These are phyloP conservation scores for Candida oleophila DNA, from an alignment of 805 yeast species.

Conservation along the genomic window DNA sequence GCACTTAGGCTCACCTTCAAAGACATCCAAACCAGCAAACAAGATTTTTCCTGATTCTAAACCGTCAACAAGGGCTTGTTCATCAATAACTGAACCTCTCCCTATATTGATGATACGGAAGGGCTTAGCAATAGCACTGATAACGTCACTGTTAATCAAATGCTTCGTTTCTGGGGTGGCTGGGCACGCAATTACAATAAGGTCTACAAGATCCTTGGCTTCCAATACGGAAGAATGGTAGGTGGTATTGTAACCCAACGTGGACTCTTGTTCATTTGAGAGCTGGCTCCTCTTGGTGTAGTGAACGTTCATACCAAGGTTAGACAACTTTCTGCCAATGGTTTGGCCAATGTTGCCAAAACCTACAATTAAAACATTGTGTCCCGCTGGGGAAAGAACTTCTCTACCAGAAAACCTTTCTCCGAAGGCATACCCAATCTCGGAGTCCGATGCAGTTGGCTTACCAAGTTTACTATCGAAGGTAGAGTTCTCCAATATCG, in stretches of 20 bases:
- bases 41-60: slow-evolving; percentile 57
- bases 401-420: slow-evolving; percentile 46
- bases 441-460: slow-evolving; percentile 1
- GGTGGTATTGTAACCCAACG: slow-evolving; percentile 44
- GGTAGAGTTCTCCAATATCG: slow-evolving; percentile 28
- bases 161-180: slow-evolving; percentile 57
- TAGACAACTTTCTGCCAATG: slow-evolving; percentile 54
- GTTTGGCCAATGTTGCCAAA: slow-evolving; percentile 74
- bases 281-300: slow-evolving; percentile 58
- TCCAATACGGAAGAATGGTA: slow-evolving; percentile 38
- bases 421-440: slow-evolving; percentile 36
- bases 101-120: slow-evolving; percentile 73
- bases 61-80: slow-evolving; percentile 60
- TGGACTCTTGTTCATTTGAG: slow-evolving; percentile 24
- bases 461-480: slow-evolving; percentile 33
- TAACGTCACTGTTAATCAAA: slow-evolving; percentile 48
- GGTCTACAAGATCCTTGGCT: slow-evolving; percentile 40
- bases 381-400: slow-evolving; percentile 52
- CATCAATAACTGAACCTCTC: slow-evolving; percentile 68
- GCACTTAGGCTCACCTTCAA: slow-evolving; percentile 59
- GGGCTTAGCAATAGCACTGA: slow-evolving; percentile 49
- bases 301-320: slow-evolving; percentile 63
- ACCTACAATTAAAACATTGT: slow-evolving; percentile 64
- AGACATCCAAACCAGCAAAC: slow-evolving; percentile 75
- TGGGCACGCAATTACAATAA: slow-evolving; percentile 68